Percentiles rank a stretch among this genome's conserved stretches.
phyloP scores from a whole-genome alignment of 371 early-diverging fungal species.

The Mucor racemosus region DNA sequence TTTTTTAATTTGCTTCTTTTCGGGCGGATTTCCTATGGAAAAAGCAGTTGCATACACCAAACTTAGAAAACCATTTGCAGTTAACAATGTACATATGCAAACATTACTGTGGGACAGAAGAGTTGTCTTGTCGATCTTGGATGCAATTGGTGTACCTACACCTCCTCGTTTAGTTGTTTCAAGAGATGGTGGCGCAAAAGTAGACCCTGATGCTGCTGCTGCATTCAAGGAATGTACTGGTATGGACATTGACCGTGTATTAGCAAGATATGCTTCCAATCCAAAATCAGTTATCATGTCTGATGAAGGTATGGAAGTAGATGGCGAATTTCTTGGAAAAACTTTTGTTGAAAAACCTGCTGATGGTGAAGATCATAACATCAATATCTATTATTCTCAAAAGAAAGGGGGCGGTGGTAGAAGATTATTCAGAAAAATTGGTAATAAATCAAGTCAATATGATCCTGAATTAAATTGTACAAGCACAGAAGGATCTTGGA shows the following conservation, averaged over 20 bases:
- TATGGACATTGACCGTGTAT: conserved; percentile 51
- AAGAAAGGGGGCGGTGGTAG: conserved; percentile 90
- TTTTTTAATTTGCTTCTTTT: conserved; percentile 96
- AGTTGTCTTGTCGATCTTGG: conserved; percentile 85
- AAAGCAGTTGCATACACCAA: conserved; percentile 92
- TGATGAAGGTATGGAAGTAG: conserved; percentile 77
- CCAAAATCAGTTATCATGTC: conserved; percentile 27
- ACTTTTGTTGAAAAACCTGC: conserved; percentile 99
- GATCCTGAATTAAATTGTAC: conserved; percentile 70
- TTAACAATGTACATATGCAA: conserved; percentile 93
- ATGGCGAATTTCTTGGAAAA: conserved; percentile 73
- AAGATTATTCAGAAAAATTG: conserved; percentile 94
- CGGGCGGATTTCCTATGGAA: conserved; percentile 91
- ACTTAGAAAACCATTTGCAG: conserved; percentile 82
- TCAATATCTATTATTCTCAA: conserved; percentile 90
- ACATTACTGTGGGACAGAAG: conserved; percentile 93
- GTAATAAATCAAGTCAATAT: conserved; percentile 95
- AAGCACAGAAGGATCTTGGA: conserved; percentile 84
- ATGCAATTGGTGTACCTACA: conserved; percentile 84
- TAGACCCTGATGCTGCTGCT: conserved; percentile 46
- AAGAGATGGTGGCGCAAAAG: conserved; percentile 72
- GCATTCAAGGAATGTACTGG: conserved; percentile 52
- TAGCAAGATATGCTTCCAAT: conserved; percentile 30
- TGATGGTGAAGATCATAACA: conserved; percentile 96
- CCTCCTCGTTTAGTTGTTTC: conserved; percentile 83